Conservation (phyloP, 2,329 filamentous ascomycete genomes). For the Trichoderma sp. region DNA sequence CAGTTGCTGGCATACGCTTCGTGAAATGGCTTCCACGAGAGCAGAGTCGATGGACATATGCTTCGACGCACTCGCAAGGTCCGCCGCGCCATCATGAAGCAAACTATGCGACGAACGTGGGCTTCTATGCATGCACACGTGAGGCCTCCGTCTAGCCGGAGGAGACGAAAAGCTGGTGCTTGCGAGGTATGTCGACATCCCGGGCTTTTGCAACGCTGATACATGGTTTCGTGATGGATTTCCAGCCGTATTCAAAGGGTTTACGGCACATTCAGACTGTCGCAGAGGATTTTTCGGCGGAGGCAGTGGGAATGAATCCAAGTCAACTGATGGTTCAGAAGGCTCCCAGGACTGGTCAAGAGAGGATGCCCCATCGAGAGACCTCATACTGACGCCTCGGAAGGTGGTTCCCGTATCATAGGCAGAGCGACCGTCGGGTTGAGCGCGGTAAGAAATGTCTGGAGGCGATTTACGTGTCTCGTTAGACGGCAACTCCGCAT, state of each 20-base stretch:
- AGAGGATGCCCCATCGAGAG: slow-evolving; percentile 2
- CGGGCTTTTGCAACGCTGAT: neutral
- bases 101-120: slow-evolving; percentile 10
- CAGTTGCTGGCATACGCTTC: slow-evolving; percentile 45
- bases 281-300: neutral
- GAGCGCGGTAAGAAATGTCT: neutral
- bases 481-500: neutral
- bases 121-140: neutral
- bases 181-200: neutral
- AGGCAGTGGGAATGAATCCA: slow-evolving; percentile 21
- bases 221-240: neutral
- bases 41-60: slow-evolving; percentile 36
- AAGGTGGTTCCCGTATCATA: neutral
- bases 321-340: slow-evolving; percentile 13
- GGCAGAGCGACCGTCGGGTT: neutral
- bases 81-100: slow-evolving; percentile 21
- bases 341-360: neutral
- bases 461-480: neutral
- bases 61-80: slow-evolving; percentile 26
- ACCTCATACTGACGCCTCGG: neutral
- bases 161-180: neutral
- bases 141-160: neutral
- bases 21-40: slow-evolving; percentile 44
- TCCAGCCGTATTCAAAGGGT: neutral
- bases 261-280: neutral